Conservation (phyloP, 495 filamentous ascomycete species). For the Lasiosphaeria hispida region DNA sequence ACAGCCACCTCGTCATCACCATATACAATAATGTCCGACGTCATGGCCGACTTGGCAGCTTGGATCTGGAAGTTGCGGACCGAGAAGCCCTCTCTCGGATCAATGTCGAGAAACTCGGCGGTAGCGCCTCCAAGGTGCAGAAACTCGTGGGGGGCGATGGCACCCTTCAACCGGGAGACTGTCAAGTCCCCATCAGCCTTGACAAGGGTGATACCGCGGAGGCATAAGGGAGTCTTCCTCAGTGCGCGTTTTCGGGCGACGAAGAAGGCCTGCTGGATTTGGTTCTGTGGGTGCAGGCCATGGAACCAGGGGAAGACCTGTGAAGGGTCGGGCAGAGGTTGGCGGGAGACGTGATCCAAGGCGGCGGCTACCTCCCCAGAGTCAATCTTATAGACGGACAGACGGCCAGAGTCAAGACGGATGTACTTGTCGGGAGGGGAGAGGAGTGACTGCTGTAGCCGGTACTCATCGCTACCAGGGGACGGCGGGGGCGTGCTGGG, state of each 20-base stretch:
- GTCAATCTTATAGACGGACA: conserved; percentile 71
- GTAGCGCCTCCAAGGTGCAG: conserved; percentile 43
- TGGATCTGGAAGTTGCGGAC: conserved; percentile 97
- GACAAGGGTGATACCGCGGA: conserved; percentile 79
- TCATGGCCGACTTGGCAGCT: conserved; percentile 78
- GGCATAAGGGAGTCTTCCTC: conserved; percentile 71
- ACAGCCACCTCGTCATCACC: conserved; percentile 67
- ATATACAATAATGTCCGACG: conserved; percentile 92
- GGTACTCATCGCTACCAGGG: conserved; percentile 47
- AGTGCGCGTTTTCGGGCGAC: conserved; percentile 67
- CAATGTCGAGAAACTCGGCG: conserved; percentile 67
- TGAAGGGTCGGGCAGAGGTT: conserved; percentile 77
- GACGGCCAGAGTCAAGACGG: conserved; percentile 51
- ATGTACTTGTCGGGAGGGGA: conserved; percentile 66
- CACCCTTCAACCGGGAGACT: conserved; percentile 77
- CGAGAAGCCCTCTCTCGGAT: conserved; percentile 80
- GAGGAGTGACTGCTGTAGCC: conserved; percentile 62
- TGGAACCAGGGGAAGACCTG: conserved; percentile 97
- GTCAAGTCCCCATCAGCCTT: conserved; percentile 82
- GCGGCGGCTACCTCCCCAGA: conserved; percentile 66
- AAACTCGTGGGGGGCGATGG: conserved; percentile 76
- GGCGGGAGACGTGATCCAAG: conserved; percentile 67
- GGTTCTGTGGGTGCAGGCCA: conserved; percentile 86
- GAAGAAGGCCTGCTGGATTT: conserved; percentile 87
- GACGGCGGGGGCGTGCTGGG: conserved; percentile 68